A percentile compares a stretch with the other conserved stretches of the same genome.
phyloP scores from a whole-genome alignment of 2,329 filamentous ascomycete species.

The Zalaria obscura region DNA sequence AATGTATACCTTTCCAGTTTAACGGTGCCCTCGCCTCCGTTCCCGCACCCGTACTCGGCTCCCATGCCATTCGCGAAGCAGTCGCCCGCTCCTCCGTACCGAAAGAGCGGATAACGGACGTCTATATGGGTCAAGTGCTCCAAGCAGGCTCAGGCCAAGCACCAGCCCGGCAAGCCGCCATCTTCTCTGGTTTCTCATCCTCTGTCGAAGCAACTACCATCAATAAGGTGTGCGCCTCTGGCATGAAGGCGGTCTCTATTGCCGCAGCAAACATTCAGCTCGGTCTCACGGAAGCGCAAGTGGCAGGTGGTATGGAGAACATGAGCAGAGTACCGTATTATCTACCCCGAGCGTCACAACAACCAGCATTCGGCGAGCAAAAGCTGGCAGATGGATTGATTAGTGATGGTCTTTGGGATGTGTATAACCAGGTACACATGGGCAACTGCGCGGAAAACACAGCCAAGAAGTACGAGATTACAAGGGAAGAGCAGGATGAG shows the following conservation, averaged over 20 bases:
- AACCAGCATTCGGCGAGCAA: conserved; percentile 76
- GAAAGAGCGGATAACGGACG: conserved; percentile 66
- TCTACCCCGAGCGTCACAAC: conserved; percentile 62
- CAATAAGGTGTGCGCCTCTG: conserved; percentile 97
- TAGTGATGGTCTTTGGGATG: conserved; percentile 89
- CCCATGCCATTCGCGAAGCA: conserved; percentile 82
- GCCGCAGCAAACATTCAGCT: conserved; percentile 93
- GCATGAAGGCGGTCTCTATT: conserved; percentile 79
- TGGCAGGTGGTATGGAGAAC: conserved; percentile 96
- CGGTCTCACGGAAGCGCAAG: conserved; percentile 71
- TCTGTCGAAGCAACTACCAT: conserved; percentile 74
- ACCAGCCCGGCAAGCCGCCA: conserved; percentile 76
- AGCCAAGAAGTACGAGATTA: conserved; percentile 71
- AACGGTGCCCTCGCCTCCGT: conserved; percentile 81
- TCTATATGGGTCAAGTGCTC: conserved; percentile 96
- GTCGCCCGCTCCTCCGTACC: conserved; percentile 77
- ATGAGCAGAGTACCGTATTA: conserved; percentile 95
- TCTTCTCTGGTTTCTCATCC: conserved; percentile 54
- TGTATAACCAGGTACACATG: conserved; percentile 97
- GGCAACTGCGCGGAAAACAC: conserved; percentile 92
- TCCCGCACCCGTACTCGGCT: conserved; percentile 75
- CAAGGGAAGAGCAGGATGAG: conserved; percentile 74
- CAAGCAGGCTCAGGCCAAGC: conserved; percentile 75
- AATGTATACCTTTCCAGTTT: conserved; percentile 47
- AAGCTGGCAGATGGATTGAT: conserved; percentile 84